Conservation (phyloP, 2,329 filamentous ascomycete species). For the Aspergillus ochraceus region DNA sequence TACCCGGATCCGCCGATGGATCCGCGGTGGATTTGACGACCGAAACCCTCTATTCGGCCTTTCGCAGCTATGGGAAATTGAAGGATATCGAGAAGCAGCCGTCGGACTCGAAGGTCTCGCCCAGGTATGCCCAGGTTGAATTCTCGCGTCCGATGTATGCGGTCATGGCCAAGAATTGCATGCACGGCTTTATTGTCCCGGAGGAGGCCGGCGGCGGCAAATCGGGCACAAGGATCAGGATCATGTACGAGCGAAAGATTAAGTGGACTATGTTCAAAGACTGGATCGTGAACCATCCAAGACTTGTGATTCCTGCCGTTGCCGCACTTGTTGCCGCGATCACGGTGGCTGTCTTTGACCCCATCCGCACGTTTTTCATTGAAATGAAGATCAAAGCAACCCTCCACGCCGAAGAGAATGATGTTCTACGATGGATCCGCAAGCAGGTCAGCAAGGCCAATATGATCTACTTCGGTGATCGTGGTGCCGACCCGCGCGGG, state of each 20-base stretch:
- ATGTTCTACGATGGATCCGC: slow-evolving; percentile 77
- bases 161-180: slow-evolving; percentile 86
- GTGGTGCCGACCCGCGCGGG: slow-evolving; percentile 63
- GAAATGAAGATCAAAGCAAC: slow-evolving; percentile 80
- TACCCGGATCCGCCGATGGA: slow-evolving; percentile 69
- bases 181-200: slow-evolving; percentile 77
- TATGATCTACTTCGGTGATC: slow-evolving; percentile 42
- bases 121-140: slow-evolving; percentile 76
- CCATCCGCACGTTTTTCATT: slow-evolving; percentile 90
- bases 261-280: slow-evolving; percentile 80
- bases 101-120: slow-evolving; percentile 79
- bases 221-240: slow-evolving; percentile 70
- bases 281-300: slow-evolving; percentile 82
- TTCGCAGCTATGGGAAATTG: slow-evolving; percentile 88
- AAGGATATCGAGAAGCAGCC: slow-evolving; percentile 80
- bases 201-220: slow-evolving; percentile 73
- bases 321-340: slow-evolving; percentile 79
- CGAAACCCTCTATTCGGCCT: slow-evolving; percentile 82
- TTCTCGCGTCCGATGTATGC: slow-evolving; percentile 73
- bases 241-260: slow-evolving; percentile 79
- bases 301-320: slow-evolving; percentile 80
- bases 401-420: slow-evolving; percentile 71
- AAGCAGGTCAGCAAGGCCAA: slow-evolving; percentile 55
- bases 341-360: slow-evolving; percentile 89
- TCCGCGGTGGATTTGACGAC: slow-evolving; percentile 77